Base-by-base conservation (phyloP, 768 basidiomycete species). In the Termitomyces sp. region DNA sequence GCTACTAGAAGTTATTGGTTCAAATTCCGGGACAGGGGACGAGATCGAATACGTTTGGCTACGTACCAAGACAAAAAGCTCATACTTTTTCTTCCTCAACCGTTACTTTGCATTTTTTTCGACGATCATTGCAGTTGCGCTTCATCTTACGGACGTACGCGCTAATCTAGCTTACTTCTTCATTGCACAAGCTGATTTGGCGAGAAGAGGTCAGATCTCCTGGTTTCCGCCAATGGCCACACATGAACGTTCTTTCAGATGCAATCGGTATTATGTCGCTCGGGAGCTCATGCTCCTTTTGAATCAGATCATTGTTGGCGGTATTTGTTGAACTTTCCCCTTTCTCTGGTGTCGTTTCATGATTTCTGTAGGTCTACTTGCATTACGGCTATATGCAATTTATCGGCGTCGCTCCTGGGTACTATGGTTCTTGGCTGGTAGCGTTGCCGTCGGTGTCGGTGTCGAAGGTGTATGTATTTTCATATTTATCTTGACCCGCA, bases 21-120 rank as follows among this genome's bases (percentile, higher is more conserved):
- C 13, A 6, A 3, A 15, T n/a, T n/a, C n/a, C n/a, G n/a, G n/a
- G 20, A 9, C 41, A 74, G 75, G 65, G 2, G 56, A 64, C 49
- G 80, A 82, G 60, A 61, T 78, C 33, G 60, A 68, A 12, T 70
- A 72, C 45, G 61, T 83, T 5, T 83, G 82, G 82, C 65, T 64
- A 51, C 67, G 70, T 42, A 72, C 71, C 1, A 73, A 72, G 50
- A 68, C 64, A 1, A 48, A 57, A 9, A 74, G 76, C 49, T 68
- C 76, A 1, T 70, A 71, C 27, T 69, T 74, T 60, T 82, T 82
- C 63, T 74, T 78, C 46, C 41, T 78, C 31, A 80, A 51, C 13
- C 50, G 57, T 3, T 58, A 58, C 31, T 54, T 47, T 25, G 36
- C 46, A 10, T 27, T 51, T 10, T 35, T 50, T 16, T 43, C 42